Evolutionary conservation across 2,329 filamentous ascomycete species (phyloP).

Genomic region (Podosphaera xanthii): DNA sequence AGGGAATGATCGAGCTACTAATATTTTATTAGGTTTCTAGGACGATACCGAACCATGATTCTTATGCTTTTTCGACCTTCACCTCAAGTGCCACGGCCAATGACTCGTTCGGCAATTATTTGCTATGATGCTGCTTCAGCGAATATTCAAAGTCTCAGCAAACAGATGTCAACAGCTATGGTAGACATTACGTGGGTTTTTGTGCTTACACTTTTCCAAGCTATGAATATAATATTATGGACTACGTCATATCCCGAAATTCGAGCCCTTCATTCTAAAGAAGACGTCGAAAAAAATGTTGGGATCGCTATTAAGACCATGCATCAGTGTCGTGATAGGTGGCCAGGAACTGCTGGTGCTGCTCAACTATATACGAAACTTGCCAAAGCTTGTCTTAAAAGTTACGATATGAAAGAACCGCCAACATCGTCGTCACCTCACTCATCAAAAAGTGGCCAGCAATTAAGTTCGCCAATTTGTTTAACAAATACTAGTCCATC

Average conservation of each 20-base stretch:
- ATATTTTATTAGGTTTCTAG: constrained; percentile 29
- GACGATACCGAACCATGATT: constrained; percentile 66
- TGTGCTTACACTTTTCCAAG: constrained; percentile 71
- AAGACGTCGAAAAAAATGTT: constrained; percentile 56
- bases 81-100: constrained; percentile 74
- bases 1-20: constrained; percentile 1
- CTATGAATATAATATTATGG: constrained; percentile 82
- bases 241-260: constrained; percentile 71
- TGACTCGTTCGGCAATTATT: constrained; percentile 49
- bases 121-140: constrained; percentile 68
- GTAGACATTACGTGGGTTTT: constrained; percentile 91
- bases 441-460: no score
- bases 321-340: constrained; percentile 58
- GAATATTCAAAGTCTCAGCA: constrained; percentile 60
- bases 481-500: constrained; percentile 24
- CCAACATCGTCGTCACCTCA: constrained; percentile 24
- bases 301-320: constrained; percentile 58
- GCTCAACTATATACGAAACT: constrained; percentile 73
- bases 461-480: constrained; percentile 14
- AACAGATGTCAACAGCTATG: constrained; percentile 52
- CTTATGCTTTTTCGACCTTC: constrained; percentile 76
- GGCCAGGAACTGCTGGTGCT: constrained; percentile 75
- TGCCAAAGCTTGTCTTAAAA: constrained; percentile 64
- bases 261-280: constrained; percentile 44
- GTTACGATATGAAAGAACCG: constrained; percentile 43